A percentile compares a stretch with the other conserved stretches of the same genome.
Evolutionary conservation across 2,329 filamentous ascomycete species (phyloP).

Genomic region (Colletotrichum filicis): DNA sequence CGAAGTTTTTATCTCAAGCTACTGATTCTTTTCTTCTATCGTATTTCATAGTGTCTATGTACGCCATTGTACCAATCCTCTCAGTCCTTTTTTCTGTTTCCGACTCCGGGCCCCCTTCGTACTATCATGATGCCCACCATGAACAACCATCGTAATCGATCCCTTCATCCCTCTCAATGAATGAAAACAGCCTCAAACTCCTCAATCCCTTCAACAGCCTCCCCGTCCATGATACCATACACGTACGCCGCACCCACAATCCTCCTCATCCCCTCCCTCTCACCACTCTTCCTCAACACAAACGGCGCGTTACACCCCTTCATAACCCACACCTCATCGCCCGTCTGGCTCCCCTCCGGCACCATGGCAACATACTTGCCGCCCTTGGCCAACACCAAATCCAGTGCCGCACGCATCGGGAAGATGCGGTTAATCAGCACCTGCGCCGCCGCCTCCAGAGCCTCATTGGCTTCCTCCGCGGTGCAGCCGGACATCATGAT

Average conservation of each 20-base stretch:
- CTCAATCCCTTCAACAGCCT: background rate
- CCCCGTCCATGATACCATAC: conserved; percentile 29
- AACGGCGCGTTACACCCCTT: conserved; percentile 34
- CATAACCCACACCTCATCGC: conserved; percentile 31
- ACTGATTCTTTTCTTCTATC: background rate
- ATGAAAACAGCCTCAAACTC: conserved; percentile 26
- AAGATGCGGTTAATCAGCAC: conserved; percentile 30
- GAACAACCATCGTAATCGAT: fast-evolving
- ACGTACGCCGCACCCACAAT: conserved; percentile 32
- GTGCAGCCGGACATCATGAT: conserved; percentile 15
- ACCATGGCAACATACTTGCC: conserved; percentile 29
- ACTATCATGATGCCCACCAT: background rate
- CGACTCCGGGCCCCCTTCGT: background rate
- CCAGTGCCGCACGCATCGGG: conserved; percentile 23
- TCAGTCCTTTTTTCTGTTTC: background rate
- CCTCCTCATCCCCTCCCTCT: conserved; percentile 19
- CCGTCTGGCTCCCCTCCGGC: conserved; percentile 22
- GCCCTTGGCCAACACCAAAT: conserved; percentile 23
- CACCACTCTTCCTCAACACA: conserved; percentile 28
- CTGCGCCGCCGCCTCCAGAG: conserved; percentile 31
- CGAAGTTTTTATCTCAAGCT: too few relatives aligned
- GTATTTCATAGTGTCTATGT: background rate
- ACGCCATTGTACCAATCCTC: background rate
- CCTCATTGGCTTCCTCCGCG: conserved; percentile 29
- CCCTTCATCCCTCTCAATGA: background rate